Conservation (phyloP, 148 eudicot genomes). For the Vaccinium corymbosum region DNA sequence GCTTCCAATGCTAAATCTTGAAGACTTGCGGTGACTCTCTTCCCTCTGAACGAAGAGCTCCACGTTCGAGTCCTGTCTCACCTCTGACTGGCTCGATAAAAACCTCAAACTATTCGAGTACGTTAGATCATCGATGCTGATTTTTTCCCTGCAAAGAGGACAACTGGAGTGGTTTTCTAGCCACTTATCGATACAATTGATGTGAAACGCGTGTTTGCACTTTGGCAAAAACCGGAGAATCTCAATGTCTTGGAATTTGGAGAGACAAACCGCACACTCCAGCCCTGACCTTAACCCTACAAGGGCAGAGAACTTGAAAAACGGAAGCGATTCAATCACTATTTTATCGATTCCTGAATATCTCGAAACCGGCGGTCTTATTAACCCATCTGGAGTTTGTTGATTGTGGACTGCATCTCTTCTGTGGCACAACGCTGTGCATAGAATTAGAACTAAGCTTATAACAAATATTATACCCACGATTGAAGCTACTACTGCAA, state of each 20-base stretch:
- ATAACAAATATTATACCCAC: conserved; percentile 50
- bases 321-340: conserved; percentile 60
- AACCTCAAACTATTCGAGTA: conserved; percentile 41
- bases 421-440: conserved; percentile 49
- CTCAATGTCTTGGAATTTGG: conserved; percentile 60
- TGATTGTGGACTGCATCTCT: not conserved
- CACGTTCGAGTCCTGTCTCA: conserved; percentile 21
- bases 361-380: conserved; percentile 23
- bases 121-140: conserved; percentile 42
- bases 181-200: conserved; percentile 71
- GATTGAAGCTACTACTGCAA: conserved; percentile 58
- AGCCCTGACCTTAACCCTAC: conserved; percentile 64
- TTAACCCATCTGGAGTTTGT: conserved; percentile 20
- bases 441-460: conserved; percentile 49
- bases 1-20: conserved; percentile 41
- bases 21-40: conserved; percentile 25
- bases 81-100: conserved; percentile 20
- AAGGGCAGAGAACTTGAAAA: conserved; percentile 58
- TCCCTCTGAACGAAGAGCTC: conserved; percentile 63
- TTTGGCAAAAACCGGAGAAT: conserved; percentile 61
- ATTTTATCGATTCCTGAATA: conserved; percentile 55
- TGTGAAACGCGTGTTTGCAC: conserved; percentile 77
- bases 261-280: conserved; percentile 67
- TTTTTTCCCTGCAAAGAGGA: conserved; percentile 66
- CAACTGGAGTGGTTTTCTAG: conserved; percentile 69